Base-by-base conservation (phyloP, 2,329 filamentous ascomycete species). In the Davidsoniella virescens region DNA sequence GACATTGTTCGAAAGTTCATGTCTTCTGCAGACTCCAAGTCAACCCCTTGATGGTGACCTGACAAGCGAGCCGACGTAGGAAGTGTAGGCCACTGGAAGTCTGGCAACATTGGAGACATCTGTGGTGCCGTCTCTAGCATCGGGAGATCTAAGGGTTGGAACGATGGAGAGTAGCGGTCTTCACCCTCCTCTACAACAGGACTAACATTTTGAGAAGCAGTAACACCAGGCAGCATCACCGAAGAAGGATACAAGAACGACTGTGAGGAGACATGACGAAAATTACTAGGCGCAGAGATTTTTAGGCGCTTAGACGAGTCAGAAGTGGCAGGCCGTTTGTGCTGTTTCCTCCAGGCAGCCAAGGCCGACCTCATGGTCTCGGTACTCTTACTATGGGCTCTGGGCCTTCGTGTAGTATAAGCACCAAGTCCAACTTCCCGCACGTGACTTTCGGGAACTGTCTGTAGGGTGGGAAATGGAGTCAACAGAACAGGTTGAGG, bases 281-380 rank as follows among this genome's bases (percentile, higher is more conserved):
- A 81, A 60, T 80, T 67, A 44, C 70, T 70, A 3, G 77, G 77
- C 17, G 67, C 67, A 40, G 76, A 78, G 57, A 81, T 80, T 53
- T 67, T 67, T 62, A 70, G 73, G 58, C 67, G 63, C 48, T 65
- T 63, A 53, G 67, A 64, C 17, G 47, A 26, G 18, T 17, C 38
- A 6, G 49, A 44, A 18, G 47, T 50, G 7, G 29, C 50, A 39
- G 51, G 47, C 36, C 26, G 51, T 14, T 43, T 38, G 5, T 44
- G 47, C 18, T 49, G 39, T 14, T 59, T 63, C 57, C 60, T 67
- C 48, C 62, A 59, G 54, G 62, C 60, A 43, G 63, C 58, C 60
- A 58, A 58, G 52, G 56, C 58, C 40, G 59, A 59, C 47, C 55
- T 54, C 52, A 57, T 60, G 53, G 57, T 59, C 23, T 52, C 55